Conservation (phyloP, 2,329 filamentous ascomycete species). For the Hymenoscyphus fraxineus region DNA sequence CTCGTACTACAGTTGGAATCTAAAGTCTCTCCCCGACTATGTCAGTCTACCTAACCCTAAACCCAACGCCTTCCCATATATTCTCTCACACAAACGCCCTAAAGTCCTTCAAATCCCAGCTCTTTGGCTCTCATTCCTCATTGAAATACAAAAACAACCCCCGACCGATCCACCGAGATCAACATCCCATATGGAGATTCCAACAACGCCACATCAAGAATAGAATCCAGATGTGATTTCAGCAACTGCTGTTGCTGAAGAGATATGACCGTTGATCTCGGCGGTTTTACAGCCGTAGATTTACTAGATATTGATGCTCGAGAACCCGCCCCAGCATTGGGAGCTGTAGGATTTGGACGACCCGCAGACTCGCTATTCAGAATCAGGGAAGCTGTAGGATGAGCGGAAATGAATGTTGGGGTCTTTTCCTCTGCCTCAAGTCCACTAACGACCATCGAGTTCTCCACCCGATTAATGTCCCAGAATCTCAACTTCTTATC, state of each 20-base stretch:
- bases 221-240: constrained; percentile 79
- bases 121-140: constrained; percentile 13
- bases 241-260: constrained; percentile 83
- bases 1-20: neutral
- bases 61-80: constrained; percentile 1
- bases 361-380: constrained; percentile 57
- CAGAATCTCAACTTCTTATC: constrained; percentile 93
- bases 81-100: neutral
- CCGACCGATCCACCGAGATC: constrained; percentile 82
- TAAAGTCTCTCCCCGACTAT: neutral
- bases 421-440: constrained; percentile 65
- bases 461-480: constrained; percentile 77
- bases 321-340: constrained; percentile 33
- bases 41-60: neutral
- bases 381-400: constrained; percentile 59
- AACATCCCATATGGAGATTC: constrained; percentile 92
- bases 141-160: constrained; percentile 78
- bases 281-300: constrained; percentile 43
- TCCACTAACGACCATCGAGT: constrained; percentile 77
- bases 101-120: neutral
- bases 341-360: constrained; percentile 29
- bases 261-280: constrained; percentile 80
- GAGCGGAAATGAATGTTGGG: constrained; percentile 66
- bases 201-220: constrained; percentile 83
- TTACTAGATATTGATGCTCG: constrained; percentile 29